phyloP scores from a whole-genome alignment of 768 basidiomycete genomes.

The Arthromyces matolae region DNA sequence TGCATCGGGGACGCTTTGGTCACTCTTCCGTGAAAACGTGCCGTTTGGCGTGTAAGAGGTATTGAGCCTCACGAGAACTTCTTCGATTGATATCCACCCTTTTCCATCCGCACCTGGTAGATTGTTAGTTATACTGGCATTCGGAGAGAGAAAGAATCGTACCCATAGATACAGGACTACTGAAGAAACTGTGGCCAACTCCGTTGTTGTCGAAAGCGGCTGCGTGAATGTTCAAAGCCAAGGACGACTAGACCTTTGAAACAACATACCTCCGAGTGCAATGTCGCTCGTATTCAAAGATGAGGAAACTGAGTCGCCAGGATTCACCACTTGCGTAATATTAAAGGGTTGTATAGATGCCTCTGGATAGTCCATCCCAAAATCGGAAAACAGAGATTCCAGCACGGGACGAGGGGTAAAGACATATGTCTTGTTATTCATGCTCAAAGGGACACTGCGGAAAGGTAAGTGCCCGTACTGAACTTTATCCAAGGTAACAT shows the following conservation, averaged over 20 bases:
- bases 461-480: background rate
- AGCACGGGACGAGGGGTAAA: slow-evolving; percentile 33
- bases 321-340: slow-evolving; percentile 14
- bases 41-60: slow-evolving; percentile 31
- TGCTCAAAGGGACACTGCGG: slow-evolving; percentile 20
- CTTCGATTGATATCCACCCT: slow-evolving; percentile 33
- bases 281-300: slow-evolving; percentile 21
- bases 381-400: slow-evolving; percentile 28
- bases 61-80: slow-evolving; percentile 34
- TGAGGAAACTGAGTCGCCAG: slow-evolving; percentile 23
- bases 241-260: background rate
- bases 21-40: slow-evolving; percentile 21
- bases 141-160: background rate
- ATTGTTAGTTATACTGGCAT: background rate
- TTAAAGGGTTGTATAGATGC: slow-evolving; percentile 18
- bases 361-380: slow-evolving; percentile 28
- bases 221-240: slow-evolving; percentile 7
- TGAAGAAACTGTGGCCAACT: slow-evolving; percentile 20
- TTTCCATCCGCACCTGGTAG: slow-evolving; percentile 28
- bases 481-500: slow-evolving; percentile 5
- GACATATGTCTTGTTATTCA: slow-evolving; percentile 28
- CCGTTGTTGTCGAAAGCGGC: slow-evolving; percentile 34
- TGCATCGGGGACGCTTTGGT: slow-evolving; percentile 17
- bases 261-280: slow-evolving; percentile 22
- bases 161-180: slow-evolving; percentile 26